Conservation (phyloP, 2,329 filamentous ascomycete genomes). For the Fusarium begoniae region DNA sequence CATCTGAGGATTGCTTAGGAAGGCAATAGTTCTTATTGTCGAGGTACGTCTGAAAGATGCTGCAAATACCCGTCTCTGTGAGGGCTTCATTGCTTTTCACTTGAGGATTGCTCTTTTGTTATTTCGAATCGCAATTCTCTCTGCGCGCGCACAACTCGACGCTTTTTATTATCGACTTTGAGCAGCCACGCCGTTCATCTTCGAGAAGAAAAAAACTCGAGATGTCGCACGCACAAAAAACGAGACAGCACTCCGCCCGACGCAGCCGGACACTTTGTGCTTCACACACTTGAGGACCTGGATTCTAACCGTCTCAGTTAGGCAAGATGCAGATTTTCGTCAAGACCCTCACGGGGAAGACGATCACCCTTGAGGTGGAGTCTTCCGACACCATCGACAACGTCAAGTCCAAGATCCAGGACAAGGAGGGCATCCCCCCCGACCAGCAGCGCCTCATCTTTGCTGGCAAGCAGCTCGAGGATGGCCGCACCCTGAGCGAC, state of each 20-base stretch:
- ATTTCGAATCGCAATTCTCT: slow-evolving; percentile 17
- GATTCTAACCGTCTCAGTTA: slow-evolving; percentile 57
- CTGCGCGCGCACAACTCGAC: slow-evolving; percentile 18
- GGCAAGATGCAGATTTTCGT: slow-evolving; percentile 82
- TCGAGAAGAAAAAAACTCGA: neutral
- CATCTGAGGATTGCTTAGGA: slow-evolving; percentile 71
- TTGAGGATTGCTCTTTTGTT: slow-evolving; percentile 42
- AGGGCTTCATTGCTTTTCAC: slow-evolving; percentile 44
- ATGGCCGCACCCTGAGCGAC: slow-evolving; percentile 97
- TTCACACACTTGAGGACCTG: slow-evolving; percentile 13
- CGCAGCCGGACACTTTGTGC: neutral
- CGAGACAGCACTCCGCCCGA: slow-evolving; percentile 3
- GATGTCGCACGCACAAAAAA: neutral
- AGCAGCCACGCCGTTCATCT: slow-evolving; percentile 12
- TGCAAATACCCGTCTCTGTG: slow-evolving; percentile 47
- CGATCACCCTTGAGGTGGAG: slow-evolving; percentile 99
- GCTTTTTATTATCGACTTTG: slow-evolving; percentile 15
- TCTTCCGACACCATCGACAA: slow-evolving; percentile 99
- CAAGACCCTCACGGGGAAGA: slow-evolving; percentile 97
- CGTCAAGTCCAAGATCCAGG: slow-evolving; percentile 98
- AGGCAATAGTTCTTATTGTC: slow-evolving; percentile 67
- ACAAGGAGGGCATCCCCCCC: slow-evolving; percentile 99
- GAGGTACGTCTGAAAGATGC: slow-evolving; percentile 69
- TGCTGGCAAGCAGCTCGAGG: slow-evolving; percentile 99
- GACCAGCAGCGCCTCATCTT: slow-evolving; percentile 99